A percentile compares a stretch with the other conserved stretches of the same genome.
Conservation (phyloP, 129 eudicot species). For the Calendula officinalis region DNA sequence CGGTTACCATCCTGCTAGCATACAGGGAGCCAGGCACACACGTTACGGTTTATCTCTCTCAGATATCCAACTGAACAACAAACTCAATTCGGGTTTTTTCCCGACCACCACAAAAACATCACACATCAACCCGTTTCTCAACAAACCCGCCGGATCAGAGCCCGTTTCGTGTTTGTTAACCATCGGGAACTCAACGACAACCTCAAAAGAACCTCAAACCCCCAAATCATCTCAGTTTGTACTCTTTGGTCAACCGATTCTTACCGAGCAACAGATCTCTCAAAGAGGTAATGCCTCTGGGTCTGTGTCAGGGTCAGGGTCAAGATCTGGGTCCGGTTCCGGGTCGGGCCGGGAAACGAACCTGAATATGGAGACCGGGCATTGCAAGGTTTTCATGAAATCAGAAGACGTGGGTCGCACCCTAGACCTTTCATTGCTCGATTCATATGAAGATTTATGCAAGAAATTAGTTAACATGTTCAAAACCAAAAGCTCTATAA, state of each 20-base stretch:
- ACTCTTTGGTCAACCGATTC: slow-evolving; percentile 84
- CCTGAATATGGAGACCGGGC: slow-evolving; percentile 52
- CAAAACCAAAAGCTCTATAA: slow-evolving; percentile 44
- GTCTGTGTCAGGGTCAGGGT: slow-evolving; percentile 61
- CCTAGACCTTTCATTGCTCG: slow-evolving; percentile 65
- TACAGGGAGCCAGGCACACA: slow-evolving; percentile 99
- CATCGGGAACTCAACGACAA: slow-evolving; percentile 51
- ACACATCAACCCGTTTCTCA: slow-evolving; percentile 21
- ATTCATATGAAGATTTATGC: slow-evolving; percentile 72
- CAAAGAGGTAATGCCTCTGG: slow-evolving; percentile 43
- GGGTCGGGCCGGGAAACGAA: slow-evolving; percentile 36
- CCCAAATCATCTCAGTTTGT: slow-evolving; percentile 52
- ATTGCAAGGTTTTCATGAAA: slow-evolving; percentile 89
- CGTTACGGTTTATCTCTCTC: slow-evolving; percentile 74
- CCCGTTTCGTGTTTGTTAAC: slow-evolving; percentile 75
- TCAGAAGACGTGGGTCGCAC: slow-evolving; percentile 92
- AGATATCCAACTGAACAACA: slow-evolving; percentile 62
- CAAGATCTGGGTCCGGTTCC: slow-evolving; percentile 38
- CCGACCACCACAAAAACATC: slow-evolving; percentile 40
- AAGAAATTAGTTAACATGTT: slow-evolving; percentile 63
- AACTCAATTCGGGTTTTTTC: slow-evolving; percentile 55
- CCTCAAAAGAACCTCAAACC: slow-evolving; percentile 38
- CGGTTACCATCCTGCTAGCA: slow-evolving; percentile 95
- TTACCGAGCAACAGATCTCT: slow-evolving; percentile 73
- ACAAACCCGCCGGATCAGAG: slow-evolving; percentile 44